These are phyloP conservation scores for Yueomyces sp. DNA, from an alignment of 805 yeast species.

Conservation along the genomic window DNA sequence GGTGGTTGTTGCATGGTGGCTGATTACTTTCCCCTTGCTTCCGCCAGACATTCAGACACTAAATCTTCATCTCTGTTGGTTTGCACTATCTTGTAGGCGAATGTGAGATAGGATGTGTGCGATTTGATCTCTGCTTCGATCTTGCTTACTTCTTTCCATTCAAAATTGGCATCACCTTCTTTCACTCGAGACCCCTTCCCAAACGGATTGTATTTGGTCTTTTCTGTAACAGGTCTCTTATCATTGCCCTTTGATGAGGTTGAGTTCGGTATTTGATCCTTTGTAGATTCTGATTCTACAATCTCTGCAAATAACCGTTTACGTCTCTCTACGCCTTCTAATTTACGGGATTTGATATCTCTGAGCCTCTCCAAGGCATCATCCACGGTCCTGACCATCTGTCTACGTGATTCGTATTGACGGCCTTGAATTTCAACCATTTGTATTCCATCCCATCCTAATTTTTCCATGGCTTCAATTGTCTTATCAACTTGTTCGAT, in stretches of 20 bases:
- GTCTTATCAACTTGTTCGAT: constrained; percentile 92
- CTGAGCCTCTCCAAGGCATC: constrained; percentile 70
- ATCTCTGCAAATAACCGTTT: constrained; percentile 24
- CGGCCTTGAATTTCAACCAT: constrained; percentile 83
- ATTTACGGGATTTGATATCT: constrained; percentile 64
- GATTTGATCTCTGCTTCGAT: constrained; percentile 78
- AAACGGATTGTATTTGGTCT: constrained; percentile 72
- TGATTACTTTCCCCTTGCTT: too few species aligned
- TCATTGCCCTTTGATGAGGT: background rate
- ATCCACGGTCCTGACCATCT: constrained; percentile 67
- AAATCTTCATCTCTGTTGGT: background rate
- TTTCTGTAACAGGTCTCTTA: constrained; percentile 22
- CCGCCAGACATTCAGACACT: background rate
- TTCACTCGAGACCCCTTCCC: constrained; percentile 75
- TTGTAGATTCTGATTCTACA: constrained; percentile 17
- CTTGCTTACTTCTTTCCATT: constrained; percentile 79
- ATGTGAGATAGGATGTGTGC: constrained; percentile 88
- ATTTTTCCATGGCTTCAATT: constrained; percentile 51
- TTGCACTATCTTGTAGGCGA: constrained; percentile 42
- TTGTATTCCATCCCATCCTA: constrained; percentile 79
- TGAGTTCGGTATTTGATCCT: constrained; percentile 4
- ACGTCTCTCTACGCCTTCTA: constrained; percentile 48
- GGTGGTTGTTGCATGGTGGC: too few species aligned
- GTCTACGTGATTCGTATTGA: constrained; percentile 81
- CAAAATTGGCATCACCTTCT: constrained; percentile 73